Evolutionary conservation across 345 rosid genomes (phyloP), one percentile per base, ranked within the genome.

Genomic region (Angophora floribunda): DNA sequence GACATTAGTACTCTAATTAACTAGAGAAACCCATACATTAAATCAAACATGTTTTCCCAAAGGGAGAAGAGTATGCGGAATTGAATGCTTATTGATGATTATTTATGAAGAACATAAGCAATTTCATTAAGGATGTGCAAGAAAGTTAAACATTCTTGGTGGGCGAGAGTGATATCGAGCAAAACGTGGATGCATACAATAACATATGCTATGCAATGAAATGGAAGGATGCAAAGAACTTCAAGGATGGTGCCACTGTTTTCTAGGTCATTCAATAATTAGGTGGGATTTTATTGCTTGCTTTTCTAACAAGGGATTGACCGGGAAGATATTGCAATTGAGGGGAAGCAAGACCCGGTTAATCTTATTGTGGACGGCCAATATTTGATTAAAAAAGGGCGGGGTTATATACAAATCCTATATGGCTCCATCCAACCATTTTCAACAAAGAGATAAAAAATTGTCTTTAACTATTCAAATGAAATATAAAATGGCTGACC

Each of bases 271-370:
- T 92, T 67, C 84, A 41, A 49, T 41, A 19, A 41, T 41, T 75
- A 75, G 84, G 49, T 75, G 84, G 86, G 92, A 89, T 91, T 89
- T 88, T 79, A 51, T 86, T 44, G 57, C 59, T 89, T 89, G 21
- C 91, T 91, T 93, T 91, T 89, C 93, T 85, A 88, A 55, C 92
- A 92, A 92, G 95, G 85, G 86, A 91, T 92, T 92, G 93, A 93
- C 93, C 50, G 88, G 51, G 45, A 86, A 45, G 47, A n/a, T 30
- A 21, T 65, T 57, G 84, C 49, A 11, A 75, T 75, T 75, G 41
- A 82, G 47, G 86, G 86, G 4, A 36, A 65, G 14, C 85, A 28
- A 47, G 61, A 15, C 65, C 63, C 47, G 47, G 47, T 52, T 30
- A 51, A 49, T 85, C 61, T 52, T 55, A 52, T 30, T 5, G 47